Evolutionary conservation across 345 rosid species (phyloP).

Genomic region (Firmiana major): DNA sequence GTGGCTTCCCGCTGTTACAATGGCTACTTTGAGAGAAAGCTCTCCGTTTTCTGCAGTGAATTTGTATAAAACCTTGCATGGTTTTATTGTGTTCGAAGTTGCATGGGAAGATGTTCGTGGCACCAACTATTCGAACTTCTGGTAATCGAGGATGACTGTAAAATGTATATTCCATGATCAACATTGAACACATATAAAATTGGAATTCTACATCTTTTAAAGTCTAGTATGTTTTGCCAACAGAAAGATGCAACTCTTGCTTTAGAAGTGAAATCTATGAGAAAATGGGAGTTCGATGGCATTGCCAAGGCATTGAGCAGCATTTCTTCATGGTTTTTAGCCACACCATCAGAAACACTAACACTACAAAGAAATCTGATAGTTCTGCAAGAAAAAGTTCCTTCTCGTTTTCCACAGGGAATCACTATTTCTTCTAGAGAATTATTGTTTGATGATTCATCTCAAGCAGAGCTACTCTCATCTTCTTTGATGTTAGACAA

Average conservation of each 20-base stretch:
- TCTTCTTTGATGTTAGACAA: conserved; percentile 21
- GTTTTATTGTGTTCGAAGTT: conserved; percentile 24
- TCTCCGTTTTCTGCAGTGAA: conserved; percentile 3
- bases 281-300: conserved; percentile 21
- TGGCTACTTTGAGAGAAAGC: conserved; percentile 16
- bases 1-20: conserved; percentile 7
- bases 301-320: conserved; percentile 12
- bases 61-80: conserved; percentile 22
- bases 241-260: conserved; percentile 24
- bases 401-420: conserved; percentile 1
- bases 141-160: neutral
- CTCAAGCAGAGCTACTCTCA: conserved; percentile 14
- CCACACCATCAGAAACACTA: conserved; percentile 14
- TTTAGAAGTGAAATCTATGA: conserved; percentile 18
- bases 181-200: too few species aligned
- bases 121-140: conserved; percentile 20
- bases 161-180: neutral
- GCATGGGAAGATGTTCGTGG: conserved; percentile 24
- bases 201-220: neutral
- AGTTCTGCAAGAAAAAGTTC: conserved; percentile 1
- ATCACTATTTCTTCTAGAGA: conserved; percentile 15
- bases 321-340: conserved; percentile 18
- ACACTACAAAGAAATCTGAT: conserved; percentile 11
- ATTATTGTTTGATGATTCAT: conserved; percentile 11
- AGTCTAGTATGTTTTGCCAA: neutral